phyloP scores from a whole-genome alignment of 1,284 basidiomycete genomes.

The Anthracocystis walkeri region DNA sequence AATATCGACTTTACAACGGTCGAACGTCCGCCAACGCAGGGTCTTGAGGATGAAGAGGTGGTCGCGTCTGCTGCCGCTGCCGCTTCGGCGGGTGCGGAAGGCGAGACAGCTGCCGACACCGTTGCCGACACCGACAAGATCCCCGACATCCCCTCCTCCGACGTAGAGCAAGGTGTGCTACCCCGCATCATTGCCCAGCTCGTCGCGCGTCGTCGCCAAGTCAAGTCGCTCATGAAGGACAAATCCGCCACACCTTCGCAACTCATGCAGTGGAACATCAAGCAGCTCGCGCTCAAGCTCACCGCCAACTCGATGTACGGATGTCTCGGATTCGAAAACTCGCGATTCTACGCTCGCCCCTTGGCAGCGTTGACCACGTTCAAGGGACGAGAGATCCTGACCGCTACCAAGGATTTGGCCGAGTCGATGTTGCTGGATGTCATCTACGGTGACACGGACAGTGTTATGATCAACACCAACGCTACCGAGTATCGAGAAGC shows the following conservation, averaged over 20 bases:
- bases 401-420: slow-evolving; percentile 90
- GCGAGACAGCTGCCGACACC: slow-evolving; percentile 25
- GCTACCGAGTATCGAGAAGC: slow-evolving; percentile 88
- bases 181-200: slow-evolving; percentile 95
- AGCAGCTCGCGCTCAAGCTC: slow-evolving; percentile 95
- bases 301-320: slow-evolving; percentile 99
- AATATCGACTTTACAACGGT: slow-evolving; percentile 99
- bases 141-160: slow-evolving; percentile 84
- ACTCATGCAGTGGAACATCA: slow-evolving; percentile 91
- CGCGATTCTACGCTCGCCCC: slow-evolving; percentile 95
- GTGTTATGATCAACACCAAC: slow-evolving; percentile 97
- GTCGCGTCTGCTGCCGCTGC: slow-evolving; percentile 4
- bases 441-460: slow-evolving; percentile 98
- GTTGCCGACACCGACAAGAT: slow-evolving; percentile 75
- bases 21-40: slow-evolving; percentile 75
- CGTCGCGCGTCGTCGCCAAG: slow-evolving; percentile 86
- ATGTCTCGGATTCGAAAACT: slow-evolving; percentile 97
- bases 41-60: slow-evolving; percentile 62
- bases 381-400: slow-evolving; percentile 97
- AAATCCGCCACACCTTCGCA: slow-evolving; percentile 80
- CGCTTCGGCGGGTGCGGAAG: slow-evolving; percentile 8
- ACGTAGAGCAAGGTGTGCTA: slow-evolving; percentile 85
- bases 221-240: slow-evolving; percentile 96
- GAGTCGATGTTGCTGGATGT: slow-evolving; percentile 91
- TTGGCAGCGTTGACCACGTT: slow-evolving; percentile 96